Conservation (phyloP, 331 rosid species). For the Prunus yedoensis region DNA sequence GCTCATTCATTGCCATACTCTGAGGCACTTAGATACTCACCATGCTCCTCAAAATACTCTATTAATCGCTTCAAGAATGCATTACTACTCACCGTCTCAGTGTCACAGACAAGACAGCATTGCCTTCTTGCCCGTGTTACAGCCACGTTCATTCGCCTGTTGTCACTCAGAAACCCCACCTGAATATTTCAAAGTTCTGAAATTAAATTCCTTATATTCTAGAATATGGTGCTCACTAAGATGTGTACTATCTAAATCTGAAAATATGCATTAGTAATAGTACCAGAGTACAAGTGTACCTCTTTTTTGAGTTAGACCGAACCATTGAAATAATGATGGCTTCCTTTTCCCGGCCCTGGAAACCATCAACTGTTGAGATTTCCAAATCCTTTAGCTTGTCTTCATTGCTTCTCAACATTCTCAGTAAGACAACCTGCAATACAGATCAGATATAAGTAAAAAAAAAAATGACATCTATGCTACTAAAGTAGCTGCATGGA, state of each 20-base stretch:
- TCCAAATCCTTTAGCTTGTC: constrained; percentile 71
- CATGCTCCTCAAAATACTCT: constrained; percentile 91
- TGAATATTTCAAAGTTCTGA: constrained; percentile 31
- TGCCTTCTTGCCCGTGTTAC: constrained; percentile 96
- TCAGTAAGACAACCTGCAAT: constrained; percentile 82
- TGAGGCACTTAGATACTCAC: constrained; percentile 87
- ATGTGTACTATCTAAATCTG: neutral
- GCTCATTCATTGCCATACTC: constrained; percentile 70
- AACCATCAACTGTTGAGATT: constrained; percentile 96
- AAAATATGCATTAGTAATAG: neutral
- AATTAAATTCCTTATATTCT: neutral
- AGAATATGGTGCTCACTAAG: constrained; percentile 4
- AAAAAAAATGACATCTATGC: constrained; percentile 10
- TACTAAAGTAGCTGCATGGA: neutral
- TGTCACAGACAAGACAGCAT: constrained; percentile 87
- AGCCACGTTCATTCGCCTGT: constrained; percentile 95
- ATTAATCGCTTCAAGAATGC: constrained; percentile 76
- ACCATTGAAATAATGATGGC: constrained; percentile 96
- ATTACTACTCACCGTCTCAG: constrained; percentile 76
- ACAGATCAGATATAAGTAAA: constrained; percentile 5
- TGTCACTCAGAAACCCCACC: constrained; percentile 98
- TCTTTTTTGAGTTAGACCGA: constrained; percentile 86
- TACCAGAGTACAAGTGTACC: constrained; percentile 46
- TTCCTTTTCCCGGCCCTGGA: constrained; percentile 98
- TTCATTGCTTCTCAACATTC: constrained; percentile 77